A percentile compares a stretch with the other conserved stretches of the same genome.
Evolutionary conservation across 148 eudicot genomes (phyloP).

Genomic region (Camellia japonica): DNA sequence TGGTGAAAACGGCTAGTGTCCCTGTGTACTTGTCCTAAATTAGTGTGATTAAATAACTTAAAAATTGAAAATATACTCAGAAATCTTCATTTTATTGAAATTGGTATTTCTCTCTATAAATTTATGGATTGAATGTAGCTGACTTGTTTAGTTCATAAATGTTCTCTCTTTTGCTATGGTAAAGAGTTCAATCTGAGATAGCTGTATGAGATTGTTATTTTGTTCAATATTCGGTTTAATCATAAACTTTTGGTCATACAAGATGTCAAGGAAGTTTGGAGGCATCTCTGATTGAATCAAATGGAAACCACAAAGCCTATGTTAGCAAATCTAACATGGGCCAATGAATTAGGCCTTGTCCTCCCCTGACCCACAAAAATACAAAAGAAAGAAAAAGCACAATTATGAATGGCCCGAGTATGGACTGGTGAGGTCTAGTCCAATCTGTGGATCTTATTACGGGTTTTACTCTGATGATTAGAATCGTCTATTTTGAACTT

Average conservation of each 20-base stretch:
- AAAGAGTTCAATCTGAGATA: too few species aligned
- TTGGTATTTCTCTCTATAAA: not conserved
- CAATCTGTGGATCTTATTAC: too few species aligned
- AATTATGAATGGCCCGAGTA: too few species aligned
- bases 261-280: not conserved
- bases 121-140: not conserved
- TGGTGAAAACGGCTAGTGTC: slow-evolving; percentile 21
- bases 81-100: not conserved
- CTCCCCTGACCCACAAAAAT: too few species aligned
- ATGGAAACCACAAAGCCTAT: not conserved
- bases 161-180: not conserved
- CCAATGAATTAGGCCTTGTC: not conserved
- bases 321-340: not conserved
- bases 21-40: slow-evolving; percentile 19
- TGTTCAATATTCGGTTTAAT: too few species aligned
- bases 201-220: too few species aligned
- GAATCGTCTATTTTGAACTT: too few species aligned
- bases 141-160: not conserved
- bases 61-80: not conserved
- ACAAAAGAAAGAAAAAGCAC: too few species aligned
- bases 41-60: slow-evolving; percentile 1
- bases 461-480: too few species aligned
- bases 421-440: too few species aligned
- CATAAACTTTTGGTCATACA: too few species aligned
- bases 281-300: not conserved